A percentile compares a stretch with the other conserved stretches of the same genome.
Conservation (phyloP, 331 rosid genomes). For the Phaseolus coccineus region DNA sequence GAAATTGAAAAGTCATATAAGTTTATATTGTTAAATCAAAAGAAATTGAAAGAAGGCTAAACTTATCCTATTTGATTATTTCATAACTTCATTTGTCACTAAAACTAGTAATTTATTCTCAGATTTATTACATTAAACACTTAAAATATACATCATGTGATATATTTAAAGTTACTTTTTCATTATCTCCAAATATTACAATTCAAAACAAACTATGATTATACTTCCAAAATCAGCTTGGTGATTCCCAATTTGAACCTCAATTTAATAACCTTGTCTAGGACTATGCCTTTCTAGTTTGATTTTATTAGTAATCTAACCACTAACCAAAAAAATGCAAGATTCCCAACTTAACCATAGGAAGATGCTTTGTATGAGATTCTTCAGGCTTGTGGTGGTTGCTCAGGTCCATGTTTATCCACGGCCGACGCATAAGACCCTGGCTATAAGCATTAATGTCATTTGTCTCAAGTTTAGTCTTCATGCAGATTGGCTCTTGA, state of each 20-base stretch:
- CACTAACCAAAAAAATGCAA: slow-evolving; percentile 26
- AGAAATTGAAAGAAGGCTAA: background rate
- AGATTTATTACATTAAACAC: background rate
- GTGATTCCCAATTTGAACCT: background rate
- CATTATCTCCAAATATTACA: background rate
- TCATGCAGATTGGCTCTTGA: slow-evolving; percentile 42
- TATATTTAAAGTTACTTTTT: background rate
- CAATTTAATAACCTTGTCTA: background rate
- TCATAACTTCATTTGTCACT: background rate
- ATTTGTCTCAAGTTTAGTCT: slow-evolving; percentile 35
- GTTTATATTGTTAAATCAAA: background rate
- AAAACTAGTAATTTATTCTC: background rate
- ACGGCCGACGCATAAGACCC: slow-evolving; percentile 53
- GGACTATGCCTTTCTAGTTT: slow-evolving; percentile 14
- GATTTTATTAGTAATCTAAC: slow-evolving; percentile 17
- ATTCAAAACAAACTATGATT: background rate
- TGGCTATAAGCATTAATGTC: slow-evolving; percentile 44
- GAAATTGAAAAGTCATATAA: background rate
- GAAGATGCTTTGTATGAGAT: slow-evolving; percentile 51
- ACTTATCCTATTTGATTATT: slow-evolving; percentile 1
- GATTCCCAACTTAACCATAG: slow-evolving; percentile 51
- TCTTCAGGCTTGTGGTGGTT: slow-evolving; percentile 48
- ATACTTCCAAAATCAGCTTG: background rate
- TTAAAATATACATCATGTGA: background rate
- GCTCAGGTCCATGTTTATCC: slow-evolving; percentile 64